These are phyloP conservation scores for Acanthamoeba quina DNA, from an alignment of 208 protist species.

Conservation along the genomic window DNA sequence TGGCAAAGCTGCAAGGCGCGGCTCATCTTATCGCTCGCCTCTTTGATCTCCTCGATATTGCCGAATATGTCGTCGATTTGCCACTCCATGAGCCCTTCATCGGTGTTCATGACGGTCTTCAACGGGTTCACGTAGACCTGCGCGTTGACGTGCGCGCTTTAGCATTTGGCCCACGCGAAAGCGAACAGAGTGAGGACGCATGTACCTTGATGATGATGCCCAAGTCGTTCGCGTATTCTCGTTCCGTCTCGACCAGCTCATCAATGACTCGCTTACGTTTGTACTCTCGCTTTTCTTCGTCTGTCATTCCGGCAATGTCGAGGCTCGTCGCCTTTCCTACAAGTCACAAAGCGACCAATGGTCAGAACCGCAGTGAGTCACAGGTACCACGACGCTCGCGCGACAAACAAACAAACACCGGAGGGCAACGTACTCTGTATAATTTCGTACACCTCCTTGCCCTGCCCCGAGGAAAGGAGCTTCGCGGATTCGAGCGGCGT, in stretches of 20 bases:
- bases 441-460: constrained; percentile 32
- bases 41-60: constrained; percentile 47
- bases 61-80: constrained; percentile 42
- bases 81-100: not conserved
- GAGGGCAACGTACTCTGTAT: not conserved
- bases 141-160: not conserved
- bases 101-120: not conserved
- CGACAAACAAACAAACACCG: not conserved
- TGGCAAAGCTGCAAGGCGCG: constrained; percentile 19
- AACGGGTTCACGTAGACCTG: not conserved
- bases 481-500: constrained; percentile 29
- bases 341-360: not conserved
- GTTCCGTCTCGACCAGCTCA: constrained; percentile 55
- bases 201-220: not conserved
- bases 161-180: not conserved
- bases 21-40: not conserved
- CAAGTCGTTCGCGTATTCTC: constrained; percentile 14
- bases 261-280: not conserved
- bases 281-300: constrained; percentile 53
- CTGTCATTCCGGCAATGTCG: constrained; percentile 32
- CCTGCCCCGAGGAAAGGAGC: not conserved
- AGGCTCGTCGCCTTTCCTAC: not conserved
- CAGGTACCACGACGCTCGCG: not conserved
- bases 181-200: not conserved
- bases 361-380: not conserved